These are phyloP conservation scores for Cytospora leucostoma DNA, from an alignment of 2,329 filamentous ascomycete species.

Conservation along the genomic window DNA sequence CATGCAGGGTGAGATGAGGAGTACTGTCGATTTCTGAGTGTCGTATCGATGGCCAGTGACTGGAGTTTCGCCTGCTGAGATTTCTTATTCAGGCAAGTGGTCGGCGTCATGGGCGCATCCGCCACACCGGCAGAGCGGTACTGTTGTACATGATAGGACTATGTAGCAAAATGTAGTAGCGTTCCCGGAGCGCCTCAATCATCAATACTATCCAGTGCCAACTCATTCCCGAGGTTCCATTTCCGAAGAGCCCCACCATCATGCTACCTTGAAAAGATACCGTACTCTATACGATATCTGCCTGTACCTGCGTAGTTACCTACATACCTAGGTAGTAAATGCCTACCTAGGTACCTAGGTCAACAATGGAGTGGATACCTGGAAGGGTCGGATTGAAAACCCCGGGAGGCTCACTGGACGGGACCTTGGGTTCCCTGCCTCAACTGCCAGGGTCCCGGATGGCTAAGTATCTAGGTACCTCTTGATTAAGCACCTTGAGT, in stretches of 20 bases:
- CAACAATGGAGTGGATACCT: too few relatives aligned
- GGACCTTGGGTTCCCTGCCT: neutral
- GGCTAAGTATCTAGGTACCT: neutral
- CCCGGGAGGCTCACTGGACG: slow-evolving; percentile 18
- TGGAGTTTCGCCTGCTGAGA: slow-evolving; percentile 2
- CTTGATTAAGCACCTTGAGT: neutral
- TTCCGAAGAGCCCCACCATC: slow-evolving; percentile 19
- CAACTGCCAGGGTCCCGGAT: neutral
- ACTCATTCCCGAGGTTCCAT: slow-evolving; percentile 14
- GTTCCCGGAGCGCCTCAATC: neutral
- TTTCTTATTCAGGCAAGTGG: slow-evolving; percentile 19
- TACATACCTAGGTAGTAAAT: neutral
- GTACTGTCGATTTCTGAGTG: neutral
- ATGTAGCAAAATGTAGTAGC: slow-evolving; percentile 2
- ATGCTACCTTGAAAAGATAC: neutral
- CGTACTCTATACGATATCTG: neutral
- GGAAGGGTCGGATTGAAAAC: neutral
- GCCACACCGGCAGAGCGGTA: neutral
- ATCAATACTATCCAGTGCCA: slow-evolving; percentile 1
- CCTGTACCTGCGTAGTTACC: neutral
- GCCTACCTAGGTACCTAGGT: too few relatives aligned
- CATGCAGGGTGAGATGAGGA: neutral
- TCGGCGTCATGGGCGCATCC: slow-evolving; percentile 18
- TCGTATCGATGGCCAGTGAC: slow-evolving; percentile 10
- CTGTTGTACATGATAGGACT: neutral